Evolutionary conservation across 139 green algal species (phyloP), one percentile per base, ranked within the genome.

Genomic region (Chlorella sp.): DNA sequence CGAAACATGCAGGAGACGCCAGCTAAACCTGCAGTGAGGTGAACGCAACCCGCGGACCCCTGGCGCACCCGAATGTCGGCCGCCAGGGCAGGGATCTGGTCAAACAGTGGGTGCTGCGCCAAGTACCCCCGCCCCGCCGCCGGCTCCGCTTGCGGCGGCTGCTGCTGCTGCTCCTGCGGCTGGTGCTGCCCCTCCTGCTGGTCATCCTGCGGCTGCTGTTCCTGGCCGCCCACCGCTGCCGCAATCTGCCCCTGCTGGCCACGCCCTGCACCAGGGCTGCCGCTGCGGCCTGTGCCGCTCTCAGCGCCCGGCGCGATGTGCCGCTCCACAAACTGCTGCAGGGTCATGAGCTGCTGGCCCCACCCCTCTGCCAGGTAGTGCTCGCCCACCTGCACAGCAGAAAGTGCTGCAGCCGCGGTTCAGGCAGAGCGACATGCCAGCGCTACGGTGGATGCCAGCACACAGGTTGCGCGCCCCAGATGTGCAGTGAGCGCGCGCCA

Each of bases 101-200:
- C 95, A 87, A 99, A 98, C 73, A 99, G 90, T 11, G 91, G 85
- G 84, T 99, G 96, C 90, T 99, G 96, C 7, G 96, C 96, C 44
- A 99, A 87, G 88, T 99, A 99, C 30, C 88, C 93, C 36, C 64
- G 65, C 6, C 70, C 47, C 28, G 67, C 65, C 62, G 78, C 78
- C 83, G 60, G 28, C 64, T 74, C 72, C 16, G 16, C 2, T 64
- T 79, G 41, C 28, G 28, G 64, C 30, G 55, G n/a, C 36, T 30
- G 36, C 73, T 85, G 34, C 72, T 47, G 67, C 36, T 86, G 60
- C 67, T 73, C 30, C 44, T 41, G 25, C 38, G n/a, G n/a, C 60
- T 56, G n/a, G n/a, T 32, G 21, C 25, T 28, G 60, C 34, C 69
- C 47, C 51, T 26, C 21, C 55, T 25, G 28, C 7, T 9, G 6